These are phyloP conservation scores for Hymenochaete sp. DNA, from an alignment of 1,284 basidiomycete genomes.

Conservation along the genomic window DNA sequence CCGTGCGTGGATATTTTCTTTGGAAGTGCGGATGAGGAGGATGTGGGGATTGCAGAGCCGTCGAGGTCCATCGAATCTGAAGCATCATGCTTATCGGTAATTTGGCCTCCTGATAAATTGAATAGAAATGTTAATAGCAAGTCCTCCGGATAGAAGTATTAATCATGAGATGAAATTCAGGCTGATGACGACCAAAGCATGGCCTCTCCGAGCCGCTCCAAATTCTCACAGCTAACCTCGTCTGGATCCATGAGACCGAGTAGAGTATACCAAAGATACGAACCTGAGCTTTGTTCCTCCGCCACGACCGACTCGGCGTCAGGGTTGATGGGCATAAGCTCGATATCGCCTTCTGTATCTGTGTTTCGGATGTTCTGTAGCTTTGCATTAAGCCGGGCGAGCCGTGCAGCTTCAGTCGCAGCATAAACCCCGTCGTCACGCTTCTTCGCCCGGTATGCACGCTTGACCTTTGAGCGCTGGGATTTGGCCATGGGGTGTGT, in stretches of 20 bases:
- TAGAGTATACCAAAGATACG: constrained; percentile 25
- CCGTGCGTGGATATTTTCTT: constrained; percentile 66
- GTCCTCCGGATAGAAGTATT: neutral
- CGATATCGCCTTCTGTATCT: constrained; percentile 27
- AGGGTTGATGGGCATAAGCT: too few species aligned
- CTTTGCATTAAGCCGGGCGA: constrained; percentile 68
- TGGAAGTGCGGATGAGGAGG: constrained; percentile 19
- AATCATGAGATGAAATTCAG: neutral
- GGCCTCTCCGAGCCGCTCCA: constrained; percentile 6
- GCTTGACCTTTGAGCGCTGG: constrained; percentile 82
- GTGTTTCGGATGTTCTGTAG: constrained; percentile 41
- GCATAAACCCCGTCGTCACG: constrained; percentile 79
- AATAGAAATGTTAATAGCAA: constrained; percentile 1
- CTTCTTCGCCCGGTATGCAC: constrained; percentile 78
- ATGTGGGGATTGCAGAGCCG: too few species aligned
- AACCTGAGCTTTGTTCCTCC: constrained; percentile 32
- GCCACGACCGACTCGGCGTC: constrained; percentile 21
- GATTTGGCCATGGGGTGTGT: constrained; percentile 82
- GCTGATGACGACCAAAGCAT: neutral
- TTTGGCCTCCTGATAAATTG: too few species aligned
- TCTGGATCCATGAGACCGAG: constrained; percentile 13
- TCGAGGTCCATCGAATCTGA: constrained; percentile 54
- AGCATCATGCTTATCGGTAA: too few species aligned
- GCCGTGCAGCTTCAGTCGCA: constrained; percentile 74
- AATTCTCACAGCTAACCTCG: constrained; percentile 14